These are phyloP conservation scores for Backusella macrospora DNA, from an alignment of 192 early-diverging fungal genomes.

Conservation along the genomic window DNA sequence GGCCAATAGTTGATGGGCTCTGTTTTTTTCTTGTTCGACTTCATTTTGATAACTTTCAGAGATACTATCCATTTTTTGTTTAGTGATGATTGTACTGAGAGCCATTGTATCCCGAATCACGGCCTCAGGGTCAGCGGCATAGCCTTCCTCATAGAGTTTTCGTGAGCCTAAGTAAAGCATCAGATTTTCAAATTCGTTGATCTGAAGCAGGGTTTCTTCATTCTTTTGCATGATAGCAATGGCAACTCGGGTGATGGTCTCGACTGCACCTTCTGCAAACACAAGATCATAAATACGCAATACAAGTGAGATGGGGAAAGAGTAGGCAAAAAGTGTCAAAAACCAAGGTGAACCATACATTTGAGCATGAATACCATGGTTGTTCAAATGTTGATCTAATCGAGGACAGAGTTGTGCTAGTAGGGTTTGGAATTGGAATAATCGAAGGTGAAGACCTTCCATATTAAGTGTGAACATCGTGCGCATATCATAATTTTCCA, in stretches of 20 bases:
- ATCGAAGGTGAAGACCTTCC: slow-evolving; percentile 86
- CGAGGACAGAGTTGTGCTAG: slow-evolving; percentile 74
- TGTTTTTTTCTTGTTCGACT: slow-evolving; percentile 56
- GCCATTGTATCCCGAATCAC: slow-evolving; percentile 80
- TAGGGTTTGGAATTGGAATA: slow-evolving; percentile 83
- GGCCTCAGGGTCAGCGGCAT: slow-evolving; percentile 60
- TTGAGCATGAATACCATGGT: slow-evolving; percentile 72
- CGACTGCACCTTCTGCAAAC: slow-evolving; percentile 87
- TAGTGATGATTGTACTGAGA: slow-evolving; percentile 69
- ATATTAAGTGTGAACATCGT: slow-evolving; percentile 91
- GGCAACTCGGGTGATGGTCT: slow-evolving; percentile 85
- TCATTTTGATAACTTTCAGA: slow-evolving; percentile 57
- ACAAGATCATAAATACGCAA: slow-evolving; percentile 90
- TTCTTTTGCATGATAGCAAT: slow-evolving; percentile 89
- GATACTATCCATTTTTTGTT: slow-evolving; percentile 72
- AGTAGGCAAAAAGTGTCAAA: slow-evolving; percentile 95
- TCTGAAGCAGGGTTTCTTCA: slow-evolving; percentile 64
- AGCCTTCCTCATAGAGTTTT: slow-evolving; percentile 73
- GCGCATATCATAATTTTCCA: slow-evolving; percentile 90
- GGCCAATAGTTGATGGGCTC: slow-evolving; percentile 49
- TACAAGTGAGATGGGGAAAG: slow-evolving; percentile 85
- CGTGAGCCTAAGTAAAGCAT: slow-evolving; percentile 79
- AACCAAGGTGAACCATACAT: slow-evolving; percentile 99
- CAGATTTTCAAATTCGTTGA: slow-evolving; percentile 79
- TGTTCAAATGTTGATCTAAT: slow-evolving; percentile 74